Evolutionary conservation across 768 basidiomycete species (phyloP).

Genomic region (Phanerochaete sordida): DNA sequence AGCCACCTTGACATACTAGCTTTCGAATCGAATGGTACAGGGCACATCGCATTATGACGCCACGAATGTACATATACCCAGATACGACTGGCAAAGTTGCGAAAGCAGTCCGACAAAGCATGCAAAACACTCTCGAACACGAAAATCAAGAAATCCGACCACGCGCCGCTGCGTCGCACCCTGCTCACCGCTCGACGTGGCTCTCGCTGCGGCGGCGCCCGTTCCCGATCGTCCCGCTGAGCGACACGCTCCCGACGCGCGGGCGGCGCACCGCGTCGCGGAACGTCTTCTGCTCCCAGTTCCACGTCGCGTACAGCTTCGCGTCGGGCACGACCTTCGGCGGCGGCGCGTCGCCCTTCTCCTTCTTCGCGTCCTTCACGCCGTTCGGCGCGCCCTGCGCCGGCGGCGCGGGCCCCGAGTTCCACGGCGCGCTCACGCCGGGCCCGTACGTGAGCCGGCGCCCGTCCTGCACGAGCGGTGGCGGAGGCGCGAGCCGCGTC

Average conservation of each 20-base stretch:
- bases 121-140: background rate
- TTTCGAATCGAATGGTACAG: too few species aligned
- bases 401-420: slow-evolving; percentile 30
- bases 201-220: slow-evolving; percentile 17
- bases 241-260: slow-evolving; percentile 23
- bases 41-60: background rate
- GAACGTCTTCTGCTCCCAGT: slow-evolving; percentile 41
- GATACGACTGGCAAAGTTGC: background rate
- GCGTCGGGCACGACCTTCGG: slow-evolving; percentile 41
- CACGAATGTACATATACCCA: background rate
- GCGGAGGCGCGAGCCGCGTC: slow-evolving; percentile 62
- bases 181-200: background rate
- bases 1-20: too few species aligned
- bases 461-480: slow-evolving; percentile 49
- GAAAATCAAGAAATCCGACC: background rate
- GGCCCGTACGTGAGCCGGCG: slow-evolving; percentile 40
- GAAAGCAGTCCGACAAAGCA: slow-evolving; percentile 2
- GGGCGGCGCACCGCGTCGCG: slow-evolving; percentile 34
- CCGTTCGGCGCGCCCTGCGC: slow-evolving; percentile 3
- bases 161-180: background rate
- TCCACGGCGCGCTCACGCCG: slow-evolving; percentile 42
- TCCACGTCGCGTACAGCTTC: slow-evolving; percentile 49
- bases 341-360: slow-evolving; percentile 22
- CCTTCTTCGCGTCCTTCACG: slow-evolving; percentile 17
- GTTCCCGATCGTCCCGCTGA: background rate